Conservation (phyloP, 345 rosid species). For the Sonneratia alba region DNA sequence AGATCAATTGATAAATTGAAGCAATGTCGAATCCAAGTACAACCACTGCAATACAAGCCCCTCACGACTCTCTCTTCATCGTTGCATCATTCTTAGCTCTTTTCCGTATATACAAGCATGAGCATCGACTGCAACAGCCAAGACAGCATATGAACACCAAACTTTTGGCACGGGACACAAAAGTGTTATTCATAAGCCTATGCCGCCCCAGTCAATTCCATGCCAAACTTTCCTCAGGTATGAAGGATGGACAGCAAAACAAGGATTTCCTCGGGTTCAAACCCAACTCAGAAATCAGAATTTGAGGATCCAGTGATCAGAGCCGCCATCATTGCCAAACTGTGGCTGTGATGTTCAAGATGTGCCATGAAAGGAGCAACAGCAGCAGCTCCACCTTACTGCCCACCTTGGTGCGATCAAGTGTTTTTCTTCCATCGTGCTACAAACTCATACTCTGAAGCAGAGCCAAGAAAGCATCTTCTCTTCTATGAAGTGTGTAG, state of each 20-base stretch:
- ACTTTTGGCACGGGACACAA: background rate
- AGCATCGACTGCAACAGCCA: background rate
- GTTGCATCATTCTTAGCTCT: background rate
- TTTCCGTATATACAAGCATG: background rate
- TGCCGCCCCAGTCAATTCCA: background rate
- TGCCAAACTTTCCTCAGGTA: background rate
- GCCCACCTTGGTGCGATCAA: background rate
- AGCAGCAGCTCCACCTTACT: background rate
- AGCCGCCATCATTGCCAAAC: background rate
- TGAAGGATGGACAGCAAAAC: background rate
- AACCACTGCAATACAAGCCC: background rate
- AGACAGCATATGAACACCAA: background rate
- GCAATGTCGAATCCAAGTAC: too few relatives aligned
- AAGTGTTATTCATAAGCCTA: background rate
- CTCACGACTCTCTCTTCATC: background rate
- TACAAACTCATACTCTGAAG: background rate
- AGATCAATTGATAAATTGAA: too few relatives aligned
- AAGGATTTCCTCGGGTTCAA: background rate
- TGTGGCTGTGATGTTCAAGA: background rate
- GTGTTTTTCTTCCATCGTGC: background rate
- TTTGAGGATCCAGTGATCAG: too few relatives aligned
- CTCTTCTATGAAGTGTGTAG: too few relatives aligned
- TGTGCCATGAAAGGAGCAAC: background rate
- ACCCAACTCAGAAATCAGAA: background rate
- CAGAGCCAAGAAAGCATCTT: background rate